Conservation (phyloP, 139 green algal species). For the Coelastrella sp. region DNA sequence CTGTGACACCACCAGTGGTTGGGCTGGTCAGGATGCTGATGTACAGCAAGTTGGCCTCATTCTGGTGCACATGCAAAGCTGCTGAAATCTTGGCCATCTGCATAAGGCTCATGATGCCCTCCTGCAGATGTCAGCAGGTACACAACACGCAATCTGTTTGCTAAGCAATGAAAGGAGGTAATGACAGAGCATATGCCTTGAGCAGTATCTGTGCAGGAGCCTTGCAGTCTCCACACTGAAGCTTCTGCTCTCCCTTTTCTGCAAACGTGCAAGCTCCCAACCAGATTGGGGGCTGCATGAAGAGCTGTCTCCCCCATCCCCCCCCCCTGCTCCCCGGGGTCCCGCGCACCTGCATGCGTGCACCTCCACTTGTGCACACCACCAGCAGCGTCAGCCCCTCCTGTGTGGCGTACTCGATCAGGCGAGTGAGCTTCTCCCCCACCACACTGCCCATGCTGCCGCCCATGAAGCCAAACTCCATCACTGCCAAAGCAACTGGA, state of each 20-base stretch:
- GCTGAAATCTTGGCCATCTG: slow-evolving; percentile 76
- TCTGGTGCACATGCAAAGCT: slow-evolving; percentile 75
- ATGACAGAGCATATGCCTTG: no score
- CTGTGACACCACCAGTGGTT: slow-evolving; percentile 73
- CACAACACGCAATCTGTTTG: no score
- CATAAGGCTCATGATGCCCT: slow-evolving; percentile 77
- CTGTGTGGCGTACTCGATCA: slow-evolving; percentile 82
- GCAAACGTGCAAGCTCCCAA: background rate
- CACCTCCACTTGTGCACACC: slow-evolving; percentile 70
- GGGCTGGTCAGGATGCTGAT: slow-evolving; percentile 70
- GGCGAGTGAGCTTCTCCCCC: slow-evolving; percentile 81
- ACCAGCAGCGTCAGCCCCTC: slow-evolving; percentile 72
- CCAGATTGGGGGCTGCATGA: background rate
- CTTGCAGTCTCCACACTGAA: no score
- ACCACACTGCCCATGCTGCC: slow-evolving; percentile 81
- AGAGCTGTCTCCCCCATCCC: background rate
- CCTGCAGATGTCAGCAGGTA: slow-evolving; percentile 46
- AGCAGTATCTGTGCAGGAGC: no score
- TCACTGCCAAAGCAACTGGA: slow-evolving; percentile 77
- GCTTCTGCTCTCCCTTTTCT: no score
- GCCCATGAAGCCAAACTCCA: slow-evolving; percentile 86
- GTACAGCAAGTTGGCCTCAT: slow-evolving; percentile 73
- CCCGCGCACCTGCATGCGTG: slow-evolving; percentile 66
- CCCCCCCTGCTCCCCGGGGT: background rate
- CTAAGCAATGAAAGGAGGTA: no score